Base-by-base conservation (phyloP, 306 rosid genomes). In the Acacia crassicarpa region DNA sequence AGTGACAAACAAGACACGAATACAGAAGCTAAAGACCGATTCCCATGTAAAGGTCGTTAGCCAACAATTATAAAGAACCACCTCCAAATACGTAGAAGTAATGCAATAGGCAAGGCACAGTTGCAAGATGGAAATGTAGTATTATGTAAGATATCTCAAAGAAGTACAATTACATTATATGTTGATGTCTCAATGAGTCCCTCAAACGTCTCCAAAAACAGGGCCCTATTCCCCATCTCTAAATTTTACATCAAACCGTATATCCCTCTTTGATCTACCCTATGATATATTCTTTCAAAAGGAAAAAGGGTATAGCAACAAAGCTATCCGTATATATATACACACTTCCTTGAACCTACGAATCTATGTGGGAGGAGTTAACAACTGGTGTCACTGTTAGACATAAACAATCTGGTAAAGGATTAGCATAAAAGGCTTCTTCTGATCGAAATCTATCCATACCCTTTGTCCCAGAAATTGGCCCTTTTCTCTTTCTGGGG, bases 351-450 rank as follows among this genome's bases (percentile, higher is more conserved):
- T 44, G 30, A 40, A 81, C 49, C 84, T 68, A 33, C 38, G 67
- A 40, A 48, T 43, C 80, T 69, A 48, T 17, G 83, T 75, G 62
- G 33, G 91, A 83, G 22, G 76, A 61, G 76, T 83, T 86, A 45
- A 25, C 48, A 66, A 75, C 87, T 8, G 86, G 73, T 44, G 84
- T 74, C 84, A 81, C 87, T 78, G 79, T 88, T 83, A 74, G 88
- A 86, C 99, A 93, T 74, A 95, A 78, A 88, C 99, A 95, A 82
- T 89, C 98, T 0, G 99, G 98, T 80, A 89, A 86, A 80, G 99
- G 97, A 79, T 95, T 93, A 46, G 93, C 90, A 72, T 93, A 95
- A 82, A 92, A 95, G 22, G 98, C 83, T 88, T 95, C 98, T 88
- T 95, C 99, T 23, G 95, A 93, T 5, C 99, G 98, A 84, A 95